A percentile compares a stretch with the other conserved stretches of the same genome.
These are phyloP conservation scores for Rosa rugosa DNA, from an alignment of 306 rosid species.

Conservation along the genomic window DNA sequence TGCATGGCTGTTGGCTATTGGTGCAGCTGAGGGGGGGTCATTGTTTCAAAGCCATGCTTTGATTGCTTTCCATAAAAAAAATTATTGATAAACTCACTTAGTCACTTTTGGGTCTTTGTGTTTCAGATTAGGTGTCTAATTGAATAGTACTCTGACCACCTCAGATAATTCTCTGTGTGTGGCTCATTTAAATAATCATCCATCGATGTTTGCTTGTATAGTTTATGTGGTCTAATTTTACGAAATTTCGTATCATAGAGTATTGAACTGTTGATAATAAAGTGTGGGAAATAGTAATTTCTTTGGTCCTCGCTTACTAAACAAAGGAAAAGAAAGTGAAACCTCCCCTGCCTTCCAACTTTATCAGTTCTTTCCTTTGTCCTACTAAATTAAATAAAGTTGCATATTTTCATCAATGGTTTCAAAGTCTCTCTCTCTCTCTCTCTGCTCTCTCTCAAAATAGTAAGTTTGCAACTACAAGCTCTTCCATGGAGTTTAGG, in stretches of 20 bases:
- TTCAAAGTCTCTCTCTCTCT: constrained; percentile 20
- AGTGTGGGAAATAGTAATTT: constrained; percentile 13
- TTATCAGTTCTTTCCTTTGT: neutral
- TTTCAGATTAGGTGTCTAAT: neutral
- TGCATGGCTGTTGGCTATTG: constrained; percentile 3
- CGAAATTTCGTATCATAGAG: neutral
- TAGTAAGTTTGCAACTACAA: constrained; percentile 47
- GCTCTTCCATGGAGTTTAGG: constrained; percentile 61
- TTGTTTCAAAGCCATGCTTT: neutral
- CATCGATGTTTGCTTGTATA: neutral
- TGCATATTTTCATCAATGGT: neutral
- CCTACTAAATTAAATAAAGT: constrained; percentile 5
- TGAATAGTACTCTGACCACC: neutral
- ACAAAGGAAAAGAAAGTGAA: constrained; percentile 27
- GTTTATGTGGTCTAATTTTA: neutral
- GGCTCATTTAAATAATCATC: neutral
- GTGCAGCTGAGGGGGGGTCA: neutral
- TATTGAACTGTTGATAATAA: neutral
- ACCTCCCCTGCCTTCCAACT: neutral
- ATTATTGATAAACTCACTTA: neutral
- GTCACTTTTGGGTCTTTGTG: neutral
- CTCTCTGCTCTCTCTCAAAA: constrained; percentile 48
- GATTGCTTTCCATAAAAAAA: neutral
- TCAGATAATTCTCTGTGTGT: neutral
- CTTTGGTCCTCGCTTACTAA: constrained; percentile 11